A percentile compares a stretch with the other conserved stretches of the same genome.
These are phyloP conservation scores for Metschnikowia colocasiae DNA, from an alignment of 805 yeast genomes.

Conservation along the genomic window DNA sequence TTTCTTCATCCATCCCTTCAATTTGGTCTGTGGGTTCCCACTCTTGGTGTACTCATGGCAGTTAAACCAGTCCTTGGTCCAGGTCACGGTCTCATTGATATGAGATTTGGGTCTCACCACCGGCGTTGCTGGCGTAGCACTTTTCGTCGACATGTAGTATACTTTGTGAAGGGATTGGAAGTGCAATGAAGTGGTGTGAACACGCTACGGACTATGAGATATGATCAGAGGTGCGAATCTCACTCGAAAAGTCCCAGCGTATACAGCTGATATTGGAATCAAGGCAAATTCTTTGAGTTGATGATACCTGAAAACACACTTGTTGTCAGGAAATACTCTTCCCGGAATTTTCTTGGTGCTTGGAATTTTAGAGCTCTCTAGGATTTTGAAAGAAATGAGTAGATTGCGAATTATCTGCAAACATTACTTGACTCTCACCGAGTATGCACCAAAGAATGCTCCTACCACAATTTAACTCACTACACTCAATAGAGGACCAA, in stretches of 20 bases:
- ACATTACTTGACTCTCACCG: too few relatives aligned
- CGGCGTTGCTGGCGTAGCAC: constrained; percentile 22
- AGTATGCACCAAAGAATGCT: too few relatives aligned
- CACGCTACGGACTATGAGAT: not conserved
- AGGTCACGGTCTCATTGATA: constrained; percentile 22
- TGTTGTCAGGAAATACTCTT: not conserved
- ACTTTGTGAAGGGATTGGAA: not conserved
- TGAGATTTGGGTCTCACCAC: constrained; percentile 18
- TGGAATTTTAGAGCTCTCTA: not conserved
- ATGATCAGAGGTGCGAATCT: not conserved
- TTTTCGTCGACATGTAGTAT: constrained; percentile 14
- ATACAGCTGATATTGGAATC: not conserved
- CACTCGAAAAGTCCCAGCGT: not conserved
- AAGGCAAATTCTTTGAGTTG: too few relatives aligned
- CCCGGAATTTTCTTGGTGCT: not conserved
- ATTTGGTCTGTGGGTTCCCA: constrained; percentile 12
- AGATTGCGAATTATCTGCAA: not conserved
- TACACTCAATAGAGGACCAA: too few relatives aligned
- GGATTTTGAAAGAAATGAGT: not conserved
- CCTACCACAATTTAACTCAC: too few relatives aligned
- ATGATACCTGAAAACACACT: not conserved
- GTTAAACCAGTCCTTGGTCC: constrained; percentile 40
- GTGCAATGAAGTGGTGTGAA: not conserved
- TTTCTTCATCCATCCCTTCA: constrained; percentile 40
- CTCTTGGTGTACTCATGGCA: constrained; percentile 19